A percentile compares a stretch with the other conserved stretches of the same genome.
These are phyloP conservation scores for Botrytis cinerea DNA, from an alignment of 2,329 filamentous ascomycete genomes.

Conservation along the genomic window DNA sequence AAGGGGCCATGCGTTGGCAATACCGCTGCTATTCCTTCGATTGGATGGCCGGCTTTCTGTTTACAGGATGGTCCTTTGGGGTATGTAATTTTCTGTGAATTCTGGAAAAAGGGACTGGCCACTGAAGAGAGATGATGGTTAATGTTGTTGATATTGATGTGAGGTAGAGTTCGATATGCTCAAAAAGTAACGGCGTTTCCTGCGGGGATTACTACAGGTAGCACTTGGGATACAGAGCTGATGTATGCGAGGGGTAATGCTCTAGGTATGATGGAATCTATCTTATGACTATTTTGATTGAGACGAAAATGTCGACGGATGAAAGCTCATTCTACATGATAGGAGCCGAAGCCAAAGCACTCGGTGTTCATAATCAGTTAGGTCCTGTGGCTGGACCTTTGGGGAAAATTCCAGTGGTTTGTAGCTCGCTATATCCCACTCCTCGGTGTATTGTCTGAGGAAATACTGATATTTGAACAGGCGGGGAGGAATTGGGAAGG, in stretches of 20 bases:
- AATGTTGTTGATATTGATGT: slow-evolving; percentile 6
- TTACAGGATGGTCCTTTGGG: slow-evolving; percentile 81
- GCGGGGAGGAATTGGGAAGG: slow-evolving; percentile 84
- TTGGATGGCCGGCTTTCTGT: slow-evolving; percentile 72
- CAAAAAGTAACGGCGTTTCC: slow-evolving; percentile 75
- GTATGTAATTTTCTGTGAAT: slow-evolving; percentile 26
- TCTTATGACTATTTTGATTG: background rate
- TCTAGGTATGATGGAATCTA: slow-evolving; percentile 54
- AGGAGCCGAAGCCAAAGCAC: slow-evolving; percentile 67
- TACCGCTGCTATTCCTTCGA: slow-evolving; percentile 55
- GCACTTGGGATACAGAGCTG: slow-evolving; percentile 76
- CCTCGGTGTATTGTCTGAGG: background rate
- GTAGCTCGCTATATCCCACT: background rate
- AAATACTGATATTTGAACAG: slow-evolving; percentile 46
- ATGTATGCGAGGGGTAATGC: slow-evolving; percentile 69
- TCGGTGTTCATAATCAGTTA: slow-evolving; percentile 73
- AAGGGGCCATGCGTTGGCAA: slow-evolving; percentile 70
- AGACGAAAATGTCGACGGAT: background rate
- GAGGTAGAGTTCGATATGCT: slow-evolving; percentile 59
- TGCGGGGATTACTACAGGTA: slow-evolving; percentile 74
- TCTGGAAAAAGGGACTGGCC: background rate
- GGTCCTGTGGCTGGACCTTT: slow-evolving; percentile 76
- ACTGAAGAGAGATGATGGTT: background rate
- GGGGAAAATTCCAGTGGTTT: slow-evolving; percentile 61
- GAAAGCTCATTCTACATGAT: slow-evolving; percentile 33